Evolutionary conservation across 495 filamentous ascomycete species (phyloP).

Genomic region (Trichocladium antarcticum): DNA sequence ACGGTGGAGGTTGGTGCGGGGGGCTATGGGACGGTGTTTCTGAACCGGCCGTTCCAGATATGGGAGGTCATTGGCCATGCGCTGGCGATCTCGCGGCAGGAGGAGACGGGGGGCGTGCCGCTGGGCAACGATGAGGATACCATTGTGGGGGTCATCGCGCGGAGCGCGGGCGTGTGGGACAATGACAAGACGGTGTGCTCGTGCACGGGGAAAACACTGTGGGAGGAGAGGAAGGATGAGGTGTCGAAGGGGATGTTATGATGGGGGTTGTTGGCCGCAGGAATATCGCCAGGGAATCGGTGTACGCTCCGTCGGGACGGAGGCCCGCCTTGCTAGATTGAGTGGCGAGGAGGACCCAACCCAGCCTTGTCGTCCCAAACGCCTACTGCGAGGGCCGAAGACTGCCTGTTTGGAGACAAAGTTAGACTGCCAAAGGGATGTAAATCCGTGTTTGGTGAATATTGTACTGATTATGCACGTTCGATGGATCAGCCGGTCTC

Average conservation of each 20-base stretch:
- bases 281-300: background rate
- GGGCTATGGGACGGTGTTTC: conserved; percentile 62
- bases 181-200: conserved; percentile 95
- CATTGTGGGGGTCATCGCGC: conserved; percentile 81
- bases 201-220: conserved; percentile 93
- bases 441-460: too few relatives aligned
- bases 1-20: conserved; percentile 56
- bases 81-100: conserved; percentile 62
- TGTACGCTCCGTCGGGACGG: too few relatives aligned
- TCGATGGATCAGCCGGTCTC: too few relatives aligned
- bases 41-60: conserved; percentile 70
- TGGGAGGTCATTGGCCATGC: conserved; percentile 94
- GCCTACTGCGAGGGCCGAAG: background rate
- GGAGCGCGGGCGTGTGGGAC: conserved; percentile 94
- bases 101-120: conserved; percentile 39
- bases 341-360: background rate
- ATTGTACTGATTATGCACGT: too few relatives aligned
- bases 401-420: too few relatives aligned
- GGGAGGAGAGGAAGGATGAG: conserved; percentile 92
- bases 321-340: too few relatives aligned
- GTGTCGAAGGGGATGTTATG: conserved; percentile 75
- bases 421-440: too few relatives aligned
- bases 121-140: conserved; percentile 66
- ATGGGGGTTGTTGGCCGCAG: conserved; percentile 9
- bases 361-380: background rate